Evolutionary conservation across 2,329 filamentous ascomycete genomes (phyloP).

Genomic region (Verticillium tricorpus): DNA sequence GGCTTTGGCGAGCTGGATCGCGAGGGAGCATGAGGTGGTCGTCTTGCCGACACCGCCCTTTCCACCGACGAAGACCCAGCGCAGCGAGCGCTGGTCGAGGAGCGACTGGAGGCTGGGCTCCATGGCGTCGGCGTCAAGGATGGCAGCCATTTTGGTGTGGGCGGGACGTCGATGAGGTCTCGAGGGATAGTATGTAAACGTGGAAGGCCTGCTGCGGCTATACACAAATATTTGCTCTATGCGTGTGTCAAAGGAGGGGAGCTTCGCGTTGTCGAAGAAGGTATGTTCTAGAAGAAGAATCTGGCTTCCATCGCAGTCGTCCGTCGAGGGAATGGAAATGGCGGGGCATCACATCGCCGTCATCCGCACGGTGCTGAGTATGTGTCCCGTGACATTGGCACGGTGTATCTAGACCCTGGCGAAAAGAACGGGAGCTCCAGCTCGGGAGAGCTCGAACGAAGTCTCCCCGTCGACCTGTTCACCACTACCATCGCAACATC

Average conservation of each 20-base stretch:
- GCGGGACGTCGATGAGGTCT: conserved; percentile 20
- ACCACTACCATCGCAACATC: not conserved
- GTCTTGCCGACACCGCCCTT: conserved; percentile 99
- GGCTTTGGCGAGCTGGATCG: conserved; percentile 93
- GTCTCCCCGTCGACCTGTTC: not conserved
- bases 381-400: not conserved
- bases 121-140: conserved; percentile 69
- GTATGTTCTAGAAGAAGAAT: not conserved
- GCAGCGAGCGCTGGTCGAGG: conserved; percentile 88
- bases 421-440: not conserved
- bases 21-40: conserved; percentile 97
- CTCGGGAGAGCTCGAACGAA: not conserved
- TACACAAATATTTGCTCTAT: not conserved
- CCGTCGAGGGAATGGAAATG: not conserved
- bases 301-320: not conserved
- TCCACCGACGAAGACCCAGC: conserved; percentile 98
- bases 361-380: not conserved
- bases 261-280: not conserved
- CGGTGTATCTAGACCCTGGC: not conserved
- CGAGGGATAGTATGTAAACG: conserved; percentile 2
- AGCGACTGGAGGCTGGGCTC: conserved; percentile 93
- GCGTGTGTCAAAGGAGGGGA: not conserved
- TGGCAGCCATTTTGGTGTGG: conserved; percentile 30
- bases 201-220: not conserved
- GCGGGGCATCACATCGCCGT: not conserved